These are phyloP conservation scores for Ophiocordyceps camponoti-leonardi DNA, from an alignment of 2,329 filamentous ascomycete species.

Conservation along the genomic window DNA sequence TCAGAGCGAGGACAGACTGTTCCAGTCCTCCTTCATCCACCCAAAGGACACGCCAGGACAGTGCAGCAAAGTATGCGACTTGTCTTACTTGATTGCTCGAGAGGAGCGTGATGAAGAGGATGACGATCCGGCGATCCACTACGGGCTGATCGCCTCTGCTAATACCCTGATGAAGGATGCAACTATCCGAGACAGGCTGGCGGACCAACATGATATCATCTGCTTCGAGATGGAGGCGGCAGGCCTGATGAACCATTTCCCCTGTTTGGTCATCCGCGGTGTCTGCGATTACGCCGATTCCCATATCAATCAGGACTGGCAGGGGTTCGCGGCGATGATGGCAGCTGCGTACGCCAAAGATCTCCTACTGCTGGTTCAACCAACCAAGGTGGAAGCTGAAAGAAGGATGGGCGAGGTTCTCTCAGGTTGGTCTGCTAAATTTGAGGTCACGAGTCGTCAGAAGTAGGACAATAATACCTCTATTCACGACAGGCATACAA, in stretches of 20 bases:
- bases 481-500: background rate
- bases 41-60: background rate
- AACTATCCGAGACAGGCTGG: background rate
- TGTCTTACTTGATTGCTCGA: background rate
- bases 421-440: background rate
- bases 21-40: background rate
- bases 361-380: background rate
- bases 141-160: background rate
- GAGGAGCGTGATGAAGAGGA: background rate
- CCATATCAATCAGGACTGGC: background rate
- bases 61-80: background rate
- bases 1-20: background rate
- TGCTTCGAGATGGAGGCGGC: no score
- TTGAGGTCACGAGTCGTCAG: background rate
- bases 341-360: background rate
- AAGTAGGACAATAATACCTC: no score
- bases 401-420: background rate
- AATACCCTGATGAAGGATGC: background rate
- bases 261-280: background rate
- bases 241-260: background rate
- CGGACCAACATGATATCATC: background rate
- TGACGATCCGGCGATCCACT: background rate
- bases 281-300: background rate
- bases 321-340: background rate
- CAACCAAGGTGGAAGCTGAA: background rate